phyloP scores from a whole-genome alignment of 2,329 filamentous ascomycete species.

The Sarocladium strictum region DNA sequence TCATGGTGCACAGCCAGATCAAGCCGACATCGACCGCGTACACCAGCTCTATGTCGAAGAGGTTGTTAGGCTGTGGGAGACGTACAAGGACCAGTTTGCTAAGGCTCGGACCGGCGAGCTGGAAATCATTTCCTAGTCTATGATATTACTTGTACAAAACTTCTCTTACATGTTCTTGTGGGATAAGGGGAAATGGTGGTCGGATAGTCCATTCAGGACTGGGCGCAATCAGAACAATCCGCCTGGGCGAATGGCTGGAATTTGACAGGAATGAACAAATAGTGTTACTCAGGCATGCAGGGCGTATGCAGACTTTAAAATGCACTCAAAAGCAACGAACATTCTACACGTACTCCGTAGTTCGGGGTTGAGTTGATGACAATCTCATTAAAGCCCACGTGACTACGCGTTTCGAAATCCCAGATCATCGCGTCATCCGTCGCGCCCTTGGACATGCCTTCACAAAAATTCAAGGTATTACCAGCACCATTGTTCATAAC shows the following conservation, averaged over 20 bases:
- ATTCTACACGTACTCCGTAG: background rate
- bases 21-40: constrained; percentile 71
- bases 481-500: background rate
- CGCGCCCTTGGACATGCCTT: background rate
- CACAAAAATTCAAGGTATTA: background rate
- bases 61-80: constrained; percentile 65
- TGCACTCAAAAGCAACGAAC: too few relatives aligned
- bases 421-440: constrained; percentile 18
- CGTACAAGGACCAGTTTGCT: constrained; percentile 73
- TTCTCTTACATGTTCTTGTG: background rate
- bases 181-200: background rate
- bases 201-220: too few relatives aligned
- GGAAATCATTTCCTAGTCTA: constrained; percentile 52
- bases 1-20: constrained; percentile 54
- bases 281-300: too few relatives aligned
- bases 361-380: background rate
- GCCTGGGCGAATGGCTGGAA: too few relatives aligned
- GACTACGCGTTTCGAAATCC: constrained; percentile 16
- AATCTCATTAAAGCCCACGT: constrained; percentile 14
- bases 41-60: constrained; percentile 75
- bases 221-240: too few relatives aligned
- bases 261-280: too few relatives aligned
- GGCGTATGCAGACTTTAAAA: too few relatives aligned
- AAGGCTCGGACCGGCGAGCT: constrained; percentile 57
- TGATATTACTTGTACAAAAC: background rate